These are phyloP conservation scores for Dimargaris xerosporica DNA, from an alignment of 192 early-diverging fungal species.

Conservation along the genomic window DNA sequence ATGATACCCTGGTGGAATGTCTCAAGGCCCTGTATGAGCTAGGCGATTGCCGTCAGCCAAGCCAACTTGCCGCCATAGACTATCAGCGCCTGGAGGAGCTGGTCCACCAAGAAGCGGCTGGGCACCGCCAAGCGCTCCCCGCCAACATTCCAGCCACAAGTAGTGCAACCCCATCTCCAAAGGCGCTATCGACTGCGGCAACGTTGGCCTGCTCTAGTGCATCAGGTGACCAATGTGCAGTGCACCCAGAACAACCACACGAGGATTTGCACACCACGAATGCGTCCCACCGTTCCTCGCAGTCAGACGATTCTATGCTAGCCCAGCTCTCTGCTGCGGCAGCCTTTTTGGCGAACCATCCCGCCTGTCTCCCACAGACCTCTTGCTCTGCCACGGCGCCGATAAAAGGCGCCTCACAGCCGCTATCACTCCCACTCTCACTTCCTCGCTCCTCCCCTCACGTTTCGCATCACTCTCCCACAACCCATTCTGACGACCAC, in stretches of 20 bases:
- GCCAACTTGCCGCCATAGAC: not conserved
- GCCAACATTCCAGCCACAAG: not conserved
- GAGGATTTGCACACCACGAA: not conserved
- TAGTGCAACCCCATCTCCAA: not conserved
- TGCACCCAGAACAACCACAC: not conserved
- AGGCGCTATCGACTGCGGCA: not conserved
- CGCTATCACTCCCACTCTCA: too few relatives aligned
- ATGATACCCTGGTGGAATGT: slow-evolving; percentile 8
- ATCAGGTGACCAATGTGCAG: not conserved
- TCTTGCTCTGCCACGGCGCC: too few relatives aligned
- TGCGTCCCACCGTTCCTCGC: not conserved
- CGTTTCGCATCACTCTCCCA: too few relatives aligned
- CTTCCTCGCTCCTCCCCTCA: too few relatives aligned
- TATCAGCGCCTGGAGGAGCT: not conserved
- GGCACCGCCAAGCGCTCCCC: not conserved
- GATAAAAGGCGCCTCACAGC: too few relatives aligned
- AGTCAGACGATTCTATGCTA: not conserved
- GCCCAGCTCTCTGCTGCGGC: slow-evolving; percentile 12
- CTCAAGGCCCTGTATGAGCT: not conserved
- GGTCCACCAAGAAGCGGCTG: not conserved
- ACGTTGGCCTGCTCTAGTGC: not conserved
- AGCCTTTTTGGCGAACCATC: not conserved
- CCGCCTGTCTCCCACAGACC: too few relatives aligned
- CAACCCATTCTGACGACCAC: too few relatives aligned
- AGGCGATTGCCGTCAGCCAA: not conserved